Evolutionary conservation across 2,329 filamentous ascomycete species (phyloP).

Genomic region (Trichoderma pleuroti): DNA sequence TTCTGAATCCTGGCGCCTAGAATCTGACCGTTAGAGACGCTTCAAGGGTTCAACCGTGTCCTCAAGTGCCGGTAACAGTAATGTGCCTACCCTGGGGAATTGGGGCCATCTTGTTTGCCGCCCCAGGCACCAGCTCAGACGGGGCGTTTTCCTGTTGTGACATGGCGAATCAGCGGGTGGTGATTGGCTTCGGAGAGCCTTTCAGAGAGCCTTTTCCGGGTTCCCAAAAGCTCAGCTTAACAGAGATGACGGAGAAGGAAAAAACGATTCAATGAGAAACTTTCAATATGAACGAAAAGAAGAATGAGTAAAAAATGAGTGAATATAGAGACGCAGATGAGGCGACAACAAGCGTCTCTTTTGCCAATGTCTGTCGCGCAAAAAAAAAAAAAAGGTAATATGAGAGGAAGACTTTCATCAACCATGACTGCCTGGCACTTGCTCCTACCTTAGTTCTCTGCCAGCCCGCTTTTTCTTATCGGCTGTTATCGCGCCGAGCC

Average conservation of each 20-base stretch:
- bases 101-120: slow-evolving; percentile 34
- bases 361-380: neutral
- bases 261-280: neutral
- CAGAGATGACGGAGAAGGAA: neutral
- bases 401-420: neutral
- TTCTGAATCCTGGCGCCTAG: slow-evolving; percentile 49
- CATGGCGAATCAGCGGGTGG: slow-evolving; percentile 23
- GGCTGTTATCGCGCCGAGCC: neutral
- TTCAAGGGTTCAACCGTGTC: slow-evolving; percentile 1
- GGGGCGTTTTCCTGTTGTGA: slow-evolving; percentile 21
- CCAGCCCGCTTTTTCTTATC: slow-evolving; percentile 10
- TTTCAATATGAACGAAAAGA: neutral
- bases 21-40: slow-evolving; percentile 4
- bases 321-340: neutral
- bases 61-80: neutral
- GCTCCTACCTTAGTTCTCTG: neutral
- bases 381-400: neutral
- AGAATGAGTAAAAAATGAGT: neutral
- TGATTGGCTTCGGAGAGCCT: neutral
- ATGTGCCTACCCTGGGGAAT: slow-evolving; percentile 33
- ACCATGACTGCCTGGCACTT: slow-evolving; percentile 20
- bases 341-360: neutral
- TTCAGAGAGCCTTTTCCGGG: neutral
- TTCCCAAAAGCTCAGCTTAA: neutral
- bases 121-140: slow-evolving; percentile 23